Evolutionary conservation across 1,139 yeast genomes (phyloP), one percentile per base, ranked within the genome.

Genomic region (Lizanozyma gosingica): DNA sequence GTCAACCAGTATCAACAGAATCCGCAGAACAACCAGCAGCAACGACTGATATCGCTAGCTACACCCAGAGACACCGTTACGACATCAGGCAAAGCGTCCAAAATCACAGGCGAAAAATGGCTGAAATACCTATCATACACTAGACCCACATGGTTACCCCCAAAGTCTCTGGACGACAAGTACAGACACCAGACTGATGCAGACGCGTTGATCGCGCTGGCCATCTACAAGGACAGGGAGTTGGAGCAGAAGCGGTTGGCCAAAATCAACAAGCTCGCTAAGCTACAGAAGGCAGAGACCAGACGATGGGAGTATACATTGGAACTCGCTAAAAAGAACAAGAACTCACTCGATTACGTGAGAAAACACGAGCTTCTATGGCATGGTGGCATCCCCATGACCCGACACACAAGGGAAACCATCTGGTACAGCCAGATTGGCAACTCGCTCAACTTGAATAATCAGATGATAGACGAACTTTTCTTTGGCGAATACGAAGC

Each of bases 141-240:
- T 1, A 63, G 92, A 39, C 90, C 85, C 14, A 60, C 72, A 1
- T 76, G 80, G 65, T 58, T 83, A 35, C 90, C 92, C 1, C 87
- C 88, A 27, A 83, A 83, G 55, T 59, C 74, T 17, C 54, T 60
- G 11, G 58, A 61, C 17, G 90, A 83, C 50, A 73, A 73, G 36
- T 45, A 56, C 36, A 73, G 70, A 45, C 92, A 83, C 53, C 65
- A 76, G 41, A 60, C 59, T 37, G 81, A 80, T 53, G 78, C 75
- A 39, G 75, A 78, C 43, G 53, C 58, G 35, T 53, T 83, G 40
- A 58, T 81, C 40, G 63, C 65, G 40, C 59, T 61, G n/a, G 80
- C 83, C 2, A 52, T 75, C 3, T 52, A 59, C 22, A 51, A 55
- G 27, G 79, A 74, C 48, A 48, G 67, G 47, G 49, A 63, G 50